Percentiles rank a stretch among this genome's conserved stretches.
Conservation (phyloP, 345 rosid genomes). For the Psidium guajava region DNA sequence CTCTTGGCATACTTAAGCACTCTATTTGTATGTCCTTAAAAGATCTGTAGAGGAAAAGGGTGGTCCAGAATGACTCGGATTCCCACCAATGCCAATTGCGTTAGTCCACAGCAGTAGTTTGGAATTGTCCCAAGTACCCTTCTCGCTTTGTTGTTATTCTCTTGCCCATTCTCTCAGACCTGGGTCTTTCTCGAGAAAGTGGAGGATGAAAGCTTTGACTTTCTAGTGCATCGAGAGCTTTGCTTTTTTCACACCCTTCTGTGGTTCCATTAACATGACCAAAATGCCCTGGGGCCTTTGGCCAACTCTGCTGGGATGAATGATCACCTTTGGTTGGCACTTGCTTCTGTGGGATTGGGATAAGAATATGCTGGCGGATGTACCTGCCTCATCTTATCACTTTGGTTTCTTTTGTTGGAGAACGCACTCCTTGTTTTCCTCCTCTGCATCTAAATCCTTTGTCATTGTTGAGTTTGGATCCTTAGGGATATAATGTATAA, state of each 20-base stretch:
- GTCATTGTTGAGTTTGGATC: not conserved
- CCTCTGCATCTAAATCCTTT: not conserved
- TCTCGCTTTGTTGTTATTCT: not conserved
- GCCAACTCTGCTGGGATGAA: not conserved
- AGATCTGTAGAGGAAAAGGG: not conserved
- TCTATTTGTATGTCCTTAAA: not conserved
- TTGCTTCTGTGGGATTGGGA: not conserved
- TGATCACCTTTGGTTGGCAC: not conserved
- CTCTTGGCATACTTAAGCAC: not conserved
- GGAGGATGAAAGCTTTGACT: not conserved
- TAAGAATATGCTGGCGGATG: not conserved
- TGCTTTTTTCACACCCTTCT: not conserved
- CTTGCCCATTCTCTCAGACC: not conserved
- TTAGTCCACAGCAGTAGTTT: constrained; percentile 16
- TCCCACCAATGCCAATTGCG: constrained; percentile 17
- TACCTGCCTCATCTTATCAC: not conserved
- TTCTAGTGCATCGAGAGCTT: not conserved
- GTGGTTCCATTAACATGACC: not conserved
- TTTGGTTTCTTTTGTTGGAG: not conserved
- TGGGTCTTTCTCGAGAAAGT: not conserved
- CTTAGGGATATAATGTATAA: not conserved
- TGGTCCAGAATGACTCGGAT: constrained; percentile 13
- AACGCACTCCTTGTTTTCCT: not conserved
- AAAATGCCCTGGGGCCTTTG: not conserved
- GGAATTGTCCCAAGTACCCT: not conserved